Percentiles rank a stretch among this genome's conserved stretches.
Evolutionary conservation across 2,329 filamentous ascomycete species (phyloP).

Genomic region (Cylindrodendrum hubeiense): DNA sequence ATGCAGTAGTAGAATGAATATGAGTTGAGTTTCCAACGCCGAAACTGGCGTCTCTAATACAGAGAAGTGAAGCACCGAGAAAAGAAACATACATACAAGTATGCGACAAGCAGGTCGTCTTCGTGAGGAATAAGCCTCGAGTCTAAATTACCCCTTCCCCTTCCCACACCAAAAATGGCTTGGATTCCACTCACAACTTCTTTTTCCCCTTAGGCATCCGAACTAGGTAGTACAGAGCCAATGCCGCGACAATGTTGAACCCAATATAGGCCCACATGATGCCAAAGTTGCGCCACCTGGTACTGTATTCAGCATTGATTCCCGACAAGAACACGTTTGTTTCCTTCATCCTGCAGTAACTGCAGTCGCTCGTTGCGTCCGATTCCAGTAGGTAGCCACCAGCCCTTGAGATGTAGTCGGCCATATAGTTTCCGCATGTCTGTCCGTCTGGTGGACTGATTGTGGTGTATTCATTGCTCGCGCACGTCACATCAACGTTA

Average conservation of each 20-base stretch:
- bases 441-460: conserved; percentile 70
- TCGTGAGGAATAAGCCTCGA: not conserved
- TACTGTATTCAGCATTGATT: conserved; percentile 64
- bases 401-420: conserved; percentile 57
- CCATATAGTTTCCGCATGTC: conserved; percentile 72
- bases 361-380: conserved; percentile 61
- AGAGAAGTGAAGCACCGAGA: no score
- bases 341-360: conserved; percentile 64
- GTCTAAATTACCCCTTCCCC: not conserved
- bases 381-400: conserved; percentile 68
- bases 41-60: no score
- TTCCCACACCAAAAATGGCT: not conserved
- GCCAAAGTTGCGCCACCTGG: conserved; percentile 77
- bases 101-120: not conserved
- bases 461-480: conserved; percentile 73
- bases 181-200: not conserved
- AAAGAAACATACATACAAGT: not conserved
- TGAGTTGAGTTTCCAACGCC: not conserved
- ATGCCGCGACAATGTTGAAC: conserved; percentile 67
- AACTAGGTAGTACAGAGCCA: conserved; percentile 66
- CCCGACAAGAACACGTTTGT: conserved; percentile 64
- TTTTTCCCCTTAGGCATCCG: conserved; percentile 55
- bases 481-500: conserved; percentile 73
- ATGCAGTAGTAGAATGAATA: no score
- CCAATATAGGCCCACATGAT: conserved; percentile 68